A percentile compares a stretch with the other conserved stretches of the same genome.
Evolutionary conservation across 78 protist genomes (phyloP).

Genomic region (Dictyostelium citrinum): DNA sequence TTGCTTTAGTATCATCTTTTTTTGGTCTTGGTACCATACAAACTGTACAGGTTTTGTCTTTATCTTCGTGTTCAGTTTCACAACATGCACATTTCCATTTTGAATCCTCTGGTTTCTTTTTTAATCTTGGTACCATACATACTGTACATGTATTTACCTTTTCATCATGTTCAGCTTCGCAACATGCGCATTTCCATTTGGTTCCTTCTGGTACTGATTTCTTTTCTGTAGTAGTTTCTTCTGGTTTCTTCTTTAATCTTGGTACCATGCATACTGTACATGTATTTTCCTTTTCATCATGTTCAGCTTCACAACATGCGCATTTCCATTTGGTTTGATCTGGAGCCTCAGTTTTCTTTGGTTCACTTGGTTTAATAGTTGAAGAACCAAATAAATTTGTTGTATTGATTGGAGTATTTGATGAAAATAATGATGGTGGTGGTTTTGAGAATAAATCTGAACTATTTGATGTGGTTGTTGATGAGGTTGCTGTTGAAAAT

Average conservation of each 20-base stretch:
- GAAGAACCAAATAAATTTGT: not conserved
- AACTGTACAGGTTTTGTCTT: not conserved
- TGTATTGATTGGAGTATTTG: not conserved
- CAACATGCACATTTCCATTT: conserved; percentile 18
- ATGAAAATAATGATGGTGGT: not conserved
- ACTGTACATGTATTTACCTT: not conserved
- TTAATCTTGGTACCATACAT: not conserved
- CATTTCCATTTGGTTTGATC: not conserved
- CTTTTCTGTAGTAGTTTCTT: too few relatives aligned
- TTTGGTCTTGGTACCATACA: not conserved
- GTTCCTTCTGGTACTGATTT: not conserved
- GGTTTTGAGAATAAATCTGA: not conserved
- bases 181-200: not conserved
- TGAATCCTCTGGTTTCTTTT: not conserved
- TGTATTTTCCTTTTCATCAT: not conserved
- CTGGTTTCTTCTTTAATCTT: not conserved
- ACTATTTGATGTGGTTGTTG: not conserved
- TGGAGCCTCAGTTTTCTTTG: not conserved
- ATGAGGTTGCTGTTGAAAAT: not conserved
- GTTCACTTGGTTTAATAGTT: not conserved
- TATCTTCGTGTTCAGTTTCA: not conserved
- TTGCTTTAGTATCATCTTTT: not conserved
- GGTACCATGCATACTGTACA: conserved; percentile 6
- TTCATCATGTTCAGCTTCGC: not conserved
- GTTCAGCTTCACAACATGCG: conserved; percentile 4